Conservation (phyloP, 345 rosid species). For the Clausena lansium region DNA sequence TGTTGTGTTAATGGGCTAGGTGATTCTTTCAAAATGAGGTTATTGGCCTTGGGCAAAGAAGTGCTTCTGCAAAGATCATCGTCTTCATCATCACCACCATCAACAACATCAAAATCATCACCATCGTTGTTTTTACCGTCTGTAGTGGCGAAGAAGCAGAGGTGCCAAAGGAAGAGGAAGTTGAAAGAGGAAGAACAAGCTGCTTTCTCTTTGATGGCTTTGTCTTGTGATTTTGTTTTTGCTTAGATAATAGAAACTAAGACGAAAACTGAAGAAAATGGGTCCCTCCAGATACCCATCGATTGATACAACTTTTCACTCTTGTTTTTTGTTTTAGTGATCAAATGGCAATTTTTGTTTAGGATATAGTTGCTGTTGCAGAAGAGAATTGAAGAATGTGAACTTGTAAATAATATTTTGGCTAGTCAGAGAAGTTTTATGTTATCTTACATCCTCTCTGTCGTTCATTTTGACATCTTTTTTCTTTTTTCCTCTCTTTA, state of each 20-base stretch:
- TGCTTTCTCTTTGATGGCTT: conserved; percentile 70
- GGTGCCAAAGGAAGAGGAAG: conserved; percentile 59
- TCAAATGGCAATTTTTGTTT: background rate
- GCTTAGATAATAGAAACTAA: conserved; percentile 17
- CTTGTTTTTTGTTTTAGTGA: background rate
- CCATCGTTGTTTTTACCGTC: background rate
- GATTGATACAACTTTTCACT: background rate
- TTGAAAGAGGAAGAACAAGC: conserved; percentile 79
- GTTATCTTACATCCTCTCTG: background rate
- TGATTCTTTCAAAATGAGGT: conserved; percentile 32
- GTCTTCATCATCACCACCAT: background rate
- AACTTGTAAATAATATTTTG: background rate
- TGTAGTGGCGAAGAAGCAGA: conserved; percentile 51
- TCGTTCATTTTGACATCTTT: background rate
- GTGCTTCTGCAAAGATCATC: conserved; percentile 34
- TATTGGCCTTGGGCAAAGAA: conserved; percentile 35
- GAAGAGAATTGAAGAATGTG: background rate
- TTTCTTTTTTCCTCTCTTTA: background rate
- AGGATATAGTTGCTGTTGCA: background rate
- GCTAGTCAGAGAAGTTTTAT: background rate
- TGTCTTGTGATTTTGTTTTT: conserved; percentile 66
- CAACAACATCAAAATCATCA: background rate
- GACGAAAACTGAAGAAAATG: background rate
- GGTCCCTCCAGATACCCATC: background rate
- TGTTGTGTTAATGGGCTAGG: conserved; percentile 20